A percentile compares a stretch with the other conserved stretches of the same genome.
Conservation (phyloP, 495 filamentous ascomycete genomes). For the Talaromyces adpressus region DNA sequence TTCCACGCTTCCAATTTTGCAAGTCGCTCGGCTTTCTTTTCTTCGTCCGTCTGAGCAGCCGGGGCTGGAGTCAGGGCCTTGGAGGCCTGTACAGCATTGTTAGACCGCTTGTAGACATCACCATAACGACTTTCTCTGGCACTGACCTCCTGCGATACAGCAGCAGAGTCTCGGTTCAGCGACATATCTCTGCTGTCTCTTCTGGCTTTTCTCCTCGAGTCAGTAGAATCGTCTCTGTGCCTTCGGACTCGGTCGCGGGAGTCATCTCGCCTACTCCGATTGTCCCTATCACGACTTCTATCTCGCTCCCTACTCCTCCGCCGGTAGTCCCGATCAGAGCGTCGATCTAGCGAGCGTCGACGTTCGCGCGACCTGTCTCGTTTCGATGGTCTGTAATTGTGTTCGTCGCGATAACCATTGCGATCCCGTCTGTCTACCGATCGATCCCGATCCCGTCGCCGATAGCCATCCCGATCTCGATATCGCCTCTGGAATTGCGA, state of each 20-base stretch:
- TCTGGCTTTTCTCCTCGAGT: constrained; percentile 63
- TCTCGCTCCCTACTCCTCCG: constrained; percentile 68
- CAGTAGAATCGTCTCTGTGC: constrained; percentile 71
- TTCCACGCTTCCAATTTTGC: constrained; percentile 90
- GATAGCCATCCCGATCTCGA: constrained; percentile 50
- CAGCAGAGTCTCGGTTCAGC: constrained; percentile 30
- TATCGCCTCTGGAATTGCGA: constrained; percentile 45
- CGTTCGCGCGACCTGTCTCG: constrained; percentile 62
- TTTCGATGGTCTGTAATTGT: constrained; percentile 52
- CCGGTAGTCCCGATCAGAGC: constrained; percentile 52
- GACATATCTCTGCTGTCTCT: constrained; percentile 55
- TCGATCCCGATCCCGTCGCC: constrained; percentile 65
- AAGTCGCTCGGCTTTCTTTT: constrained; percentile 76
- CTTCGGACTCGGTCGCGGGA: constrained; percentile 64
- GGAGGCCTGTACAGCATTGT: constrained; percentile 23
- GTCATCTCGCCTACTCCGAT: constrained; percentile 71
- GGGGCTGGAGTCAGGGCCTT: constrained; percentile 43
- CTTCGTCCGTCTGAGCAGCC: constrained; percentile 60
- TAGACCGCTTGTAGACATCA: neutral
- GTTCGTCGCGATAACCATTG: constrained; percentile 61
- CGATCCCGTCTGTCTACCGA: constrained; percentile 64
- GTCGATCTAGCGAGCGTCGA: constrained; percentile 52
- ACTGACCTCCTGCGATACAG: constrained; percentile 43
- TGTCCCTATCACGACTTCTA: constrained; percentile 66
- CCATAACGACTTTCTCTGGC: constrained; percentile 23